phyloP scores from a whole-genome alignment of 495 filamentous ascomycete genomes.

The Trichocladium uniseriatum region DNA sequence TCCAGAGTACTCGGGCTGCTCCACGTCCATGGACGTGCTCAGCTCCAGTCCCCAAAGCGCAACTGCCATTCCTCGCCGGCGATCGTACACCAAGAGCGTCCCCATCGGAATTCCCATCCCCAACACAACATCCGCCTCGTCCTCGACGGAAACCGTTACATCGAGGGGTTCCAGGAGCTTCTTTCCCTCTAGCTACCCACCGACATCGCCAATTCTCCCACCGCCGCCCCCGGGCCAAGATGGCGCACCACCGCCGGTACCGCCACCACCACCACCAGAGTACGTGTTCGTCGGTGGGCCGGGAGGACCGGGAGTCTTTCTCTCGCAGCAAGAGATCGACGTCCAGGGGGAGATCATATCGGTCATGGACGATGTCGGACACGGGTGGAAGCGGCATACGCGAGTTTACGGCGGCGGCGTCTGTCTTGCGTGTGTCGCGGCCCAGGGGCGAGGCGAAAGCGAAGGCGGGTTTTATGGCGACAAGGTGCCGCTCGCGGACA shows the following conservation, averaged over 20 bases:
- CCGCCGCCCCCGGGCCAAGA: too few relatives aligned
- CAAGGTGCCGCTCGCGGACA: constrained; percentile 38
- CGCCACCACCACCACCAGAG: constrained; percentile 17
- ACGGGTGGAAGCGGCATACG: constrained; percentile 42
- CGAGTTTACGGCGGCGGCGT: constrained; percentile 42
- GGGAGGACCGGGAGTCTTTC: constrained; percentile 17
- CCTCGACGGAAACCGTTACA: constrained; percentile 15
- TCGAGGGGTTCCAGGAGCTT: constrained; percentile 16
- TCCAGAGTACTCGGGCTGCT: constrained; percentile 29
- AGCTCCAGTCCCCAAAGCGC: constrained; percentile 21
- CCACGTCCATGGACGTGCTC: constrained; percentile 21
- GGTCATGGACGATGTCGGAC: constrained; percentile 35
- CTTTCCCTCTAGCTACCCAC: constrained; percentile 37
- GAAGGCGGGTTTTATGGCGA: constrained; percentile 42
- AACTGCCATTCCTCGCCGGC: constrained; percentile 26
- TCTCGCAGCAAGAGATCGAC: constrained; percentile 25
- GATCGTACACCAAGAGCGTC: constrained; percentile 35
- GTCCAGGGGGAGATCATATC: constrained; percentile 38
- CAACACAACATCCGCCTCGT: constrained; percentile 7
- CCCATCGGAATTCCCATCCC: constrained; percentile 27
- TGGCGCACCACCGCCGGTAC: constrained; percentile 23
- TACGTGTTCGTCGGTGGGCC: constrained; percentile 25
- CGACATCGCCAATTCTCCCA: constrained; percentile 33
- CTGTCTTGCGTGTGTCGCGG: constrained; percentile 38
- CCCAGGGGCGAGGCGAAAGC: constrained; percentile 24